Evolutionary conservation across 2,329 filamentous ascomycete species (phyloP), one percentile per base, ranked within the genome.

Genomic region (Colletotrichum cordylinicola): DNA sequence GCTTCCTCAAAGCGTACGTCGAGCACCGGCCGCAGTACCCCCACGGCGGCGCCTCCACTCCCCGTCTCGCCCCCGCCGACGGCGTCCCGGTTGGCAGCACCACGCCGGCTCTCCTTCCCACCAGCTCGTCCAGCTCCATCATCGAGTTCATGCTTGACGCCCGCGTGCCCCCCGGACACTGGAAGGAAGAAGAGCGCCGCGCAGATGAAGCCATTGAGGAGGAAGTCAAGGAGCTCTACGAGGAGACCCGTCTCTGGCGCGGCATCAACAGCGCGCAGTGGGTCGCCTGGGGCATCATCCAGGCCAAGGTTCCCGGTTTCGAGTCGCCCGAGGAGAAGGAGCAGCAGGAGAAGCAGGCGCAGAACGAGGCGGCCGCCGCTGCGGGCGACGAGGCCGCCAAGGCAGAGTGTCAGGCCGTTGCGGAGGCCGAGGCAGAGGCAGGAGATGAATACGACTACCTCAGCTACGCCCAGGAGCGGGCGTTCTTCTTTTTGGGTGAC

Each of bases 241-340:
- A 93, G 55, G 96, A 98, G 85, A 93, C 95, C 4, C 89, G 92
- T 18, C 88, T 98, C 61, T 99, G 97, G 97, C 92, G 97, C 4
- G 88, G 95, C 0, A 95, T 95, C 52, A 98, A 97, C 85, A 96
- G 94, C 43, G 95, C 95, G 3, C 92, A 94, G 85, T 99, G 97
- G 97, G 92, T 98, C 29, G 95, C 96, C 2, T 99, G 97, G 97
- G 97, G 97, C 29, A 95, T 98, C 77, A 94, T 99, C 67, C 97
- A 99, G 85, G 96, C 97, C 64, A 96, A 97, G 82, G 89, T 98
- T 2, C 93, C 95, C 0, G 95, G 93, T 0, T 88, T 96, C 82
- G 91, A 93, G 21, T 85, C 86, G 18, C 87, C 88, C 43, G 85
- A 75, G 66, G 77, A 76, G 37, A 75, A 68, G 33, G 73, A 75